Evolutionary conservation across 2,329 filamentous ascomycete species (phyloP), one percentile per base, ranked within the genome.

Genomic region (Teratosphaeria destructans): DNA sequence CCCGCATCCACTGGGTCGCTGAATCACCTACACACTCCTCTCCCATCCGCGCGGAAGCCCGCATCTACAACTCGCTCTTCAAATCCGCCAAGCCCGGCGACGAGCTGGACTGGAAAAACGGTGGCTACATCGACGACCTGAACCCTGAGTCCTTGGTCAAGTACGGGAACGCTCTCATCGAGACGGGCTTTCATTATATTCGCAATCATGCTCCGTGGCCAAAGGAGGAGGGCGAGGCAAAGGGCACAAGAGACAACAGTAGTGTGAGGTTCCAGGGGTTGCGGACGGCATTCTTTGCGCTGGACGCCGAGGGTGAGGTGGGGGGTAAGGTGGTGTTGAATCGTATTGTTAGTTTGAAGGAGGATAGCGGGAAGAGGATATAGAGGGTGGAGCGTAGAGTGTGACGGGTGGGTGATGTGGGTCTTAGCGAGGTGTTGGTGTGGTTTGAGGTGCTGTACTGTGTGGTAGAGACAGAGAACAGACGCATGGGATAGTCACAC

Each of bases 231-330:
- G 88, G 88, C 11, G 89, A 91, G 61, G 81, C 84, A 65, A 77
- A 81, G 60, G 82, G 81, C 11, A 82, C 81, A 65, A 68, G 62
- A 19, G 72, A 71, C 11, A 87, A 86, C 1, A 83, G 84, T 27
- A 89, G 90, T 58, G 87, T 96, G 6, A 81, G 93, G 55, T 97
- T 97, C 81, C 93, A 97, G 79, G 93, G 85, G 2, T 85, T 96
- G 81, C 82, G 93, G 29, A 88, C 93, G 53, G 93, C 87, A 10
- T 96, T 95, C 72, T 94, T 94, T 76, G 85, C 85, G 78, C 79
- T 95, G 73, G 92, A 96, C 72, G 83, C 56, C n/a, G 89, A 85
- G 0, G 74, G 71, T 0, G 73, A 72, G 49, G 83, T 84, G 35
- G 88, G 90, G n/a, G 43, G 43, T 5, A 89, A 87, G 73, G 79